phyloP scores from a whole-genome alignment of 2,329 filamentous ascomycete genomes.

The Dissoconium aciculare region DNA sequence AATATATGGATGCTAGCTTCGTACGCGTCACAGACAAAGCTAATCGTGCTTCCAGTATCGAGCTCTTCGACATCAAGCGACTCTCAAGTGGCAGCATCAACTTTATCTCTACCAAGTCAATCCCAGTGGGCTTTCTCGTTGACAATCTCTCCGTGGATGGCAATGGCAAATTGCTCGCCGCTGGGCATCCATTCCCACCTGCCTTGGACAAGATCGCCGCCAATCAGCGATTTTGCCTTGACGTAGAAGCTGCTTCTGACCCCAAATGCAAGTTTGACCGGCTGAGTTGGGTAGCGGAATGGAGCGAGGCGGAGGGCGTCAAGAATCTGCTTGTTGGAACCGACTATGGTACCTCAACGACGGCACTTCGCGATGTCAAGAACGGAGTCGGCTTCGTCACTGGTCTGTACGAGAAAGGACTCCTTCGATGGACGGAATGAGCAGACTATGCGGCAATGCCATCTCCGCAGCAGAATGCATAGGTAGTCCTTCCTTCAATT shows the following conservation, averaged over 20 bases:
- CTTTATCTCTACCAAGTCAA: slow-evolving; percentile 8
- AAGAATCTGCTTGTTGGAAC: slow-evolving; percentile 25
- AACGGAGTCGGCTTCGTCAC: slow-evolving; percentile 24
- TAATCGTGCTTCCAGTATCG: slow-evolving; percentile 22
- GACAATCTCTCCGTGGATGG: slow-evolving; percentile 29
- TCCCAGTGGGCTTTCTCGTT: slow-evolving; percentile 19
- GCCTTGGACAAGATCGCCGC: slow-evolving; percentile 15
- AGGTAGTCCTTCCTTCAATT: too few relatives aligned
- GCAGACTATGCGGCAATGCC: too few relatives aligned
- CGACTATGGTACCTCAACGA: slow-evolving; percentile 25
- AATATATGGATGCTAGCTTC: too few relatives aligned
- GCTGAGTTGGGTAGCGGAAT: slow-evolving; percentile 24
- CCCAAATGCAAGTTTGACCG: slow-evolving; percentile 15
- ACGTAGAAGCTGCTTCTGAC: slow-evolving; percentile 12
- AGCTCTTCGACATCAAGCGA: slow-evolving; percentile 21
- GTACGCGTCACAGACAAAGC: too few relatives aligned
- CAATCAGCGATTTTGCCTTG: slow-evolving; percentile 13
- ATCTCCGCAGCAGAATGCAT: too few relatives aligned
- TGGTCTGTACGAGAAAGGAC: slow-evolving; percentile 29
- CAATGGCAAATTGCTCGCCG: slow-evolving; percentile 26
- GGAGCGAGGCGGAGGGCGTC: slow-evolving; percentile 24
- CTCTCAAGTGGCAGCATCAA: slow-evolving; percentile 3
- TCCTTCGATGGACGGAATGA: slow-evolving; percentile 24
- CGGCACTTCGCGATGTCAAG: slow-evolving; percentile 25
- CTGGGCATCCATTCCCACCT: slow-evolving; percentile 28